Percentiles rank a stretch among this genome's conserved stretches.
Evolutionary conservation across 164 flowering plant genomes (phyloP).

Genomic region (Nymphaea colorata): DNA sequence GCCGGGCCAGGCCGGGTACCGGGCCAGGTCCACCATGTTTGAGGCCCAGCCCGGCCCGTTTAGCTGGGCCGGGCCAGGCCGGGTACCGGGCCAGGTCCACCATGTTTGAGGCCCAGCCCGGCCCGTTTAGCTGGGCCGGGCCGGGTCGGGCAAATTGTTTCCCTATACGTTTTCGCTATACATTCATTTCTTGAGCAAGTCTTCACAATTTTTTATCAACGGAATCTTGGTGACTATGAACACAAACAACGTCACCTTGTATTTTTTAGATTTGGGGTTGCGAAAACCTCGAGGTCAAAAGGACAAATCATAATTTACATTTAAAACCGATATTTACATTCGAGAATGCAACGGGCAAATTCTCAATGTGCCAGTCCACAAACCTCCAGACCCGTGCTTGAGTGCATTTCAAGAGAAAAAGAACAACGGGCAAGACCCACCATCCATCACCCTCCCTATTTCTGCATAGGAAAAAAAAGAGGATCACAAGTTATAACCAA

Average conservation of each 20-base stretch:
- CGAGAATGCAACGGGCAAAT: constrained; percentile 11
- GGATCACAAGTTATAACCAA: not conserved
- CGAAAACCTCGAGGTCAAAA: not conserved
- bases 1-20: no score
- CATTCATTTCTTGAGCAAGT: no score
- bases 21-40: no score
- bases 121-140: no score
- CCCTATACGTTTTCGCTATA: no score
- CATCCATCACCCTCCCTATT: constrained; percentile 72
- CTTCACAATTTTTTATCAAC: no score
- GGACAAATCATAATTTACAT: not conserved
- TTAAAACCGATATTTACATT: not conserved
- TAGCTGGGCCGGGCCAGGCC: no score
- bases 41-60: no score
- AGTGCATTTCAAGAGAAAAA: constrained; percentile 45
- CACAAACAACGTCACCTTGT: not conserved
- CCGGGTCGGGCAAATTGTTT: no score
- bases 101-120: no score
- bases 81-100: no score
- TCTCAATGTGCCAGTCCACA: constrained; percentile 79
- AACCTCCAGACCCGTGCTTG: constrained; percentile 87
- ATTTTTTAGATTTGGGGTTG: not conserved
- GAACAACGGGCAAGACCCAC: constrained; percentile 78
- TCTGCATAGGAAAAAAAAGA: not conserved
- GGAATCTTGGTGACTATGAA: no score